These are phyloP conservation scores for Acidomyces sp. DNA, from an alignment of 495 filamentous ascomycete genomes.

Conservation along the genomic window DNA sequence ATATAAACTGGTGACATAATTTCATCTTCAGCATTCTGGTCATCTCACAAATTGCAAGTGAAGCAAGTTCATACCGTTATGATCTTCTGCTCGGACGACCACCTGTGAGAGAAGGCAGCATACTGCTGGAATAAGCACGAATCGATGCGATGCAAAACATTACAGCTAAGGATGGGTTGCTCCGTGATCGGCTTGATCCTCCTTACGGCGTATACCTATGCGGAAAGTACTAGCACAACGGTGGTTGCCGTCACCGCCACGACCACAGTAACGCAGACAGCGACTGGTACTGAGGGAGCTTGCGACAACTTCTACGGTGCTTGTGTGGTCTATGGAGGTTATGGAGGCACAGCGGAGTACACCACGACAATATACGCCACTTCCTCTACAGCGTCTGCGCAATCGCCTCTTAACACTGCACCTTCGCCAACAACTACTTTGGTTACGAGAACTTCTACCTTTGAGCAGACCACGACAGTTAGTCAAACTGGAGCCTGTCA, in stretches of 20 bases:
- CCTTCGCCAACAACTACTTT: constrained; percentile 1
- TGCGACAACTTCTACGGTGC: constrained; percentile 16
- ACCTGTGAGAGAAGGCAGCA: too few species aligned
- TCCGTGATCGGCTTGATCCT: too few species aligned
- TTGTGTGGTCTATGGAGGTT: constrained; percentile 11
- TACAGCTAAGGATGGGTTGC: too few species aligned
- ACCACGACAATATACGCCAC: constrained; percentile 11
- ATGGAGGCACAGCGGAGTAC: constrained; percentile 1
- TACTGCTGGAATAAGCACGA: too few species aligned
- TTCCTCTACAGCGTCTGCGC: background rate
- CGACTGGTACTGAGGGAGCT: constrained; percentile 4
- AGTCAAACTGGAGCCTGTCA: constrained; percentile 7
- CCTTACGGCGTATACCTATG: too few species aligned
- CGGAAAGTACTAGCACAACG: too few species aligned
- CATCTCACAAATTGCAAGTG: too few species aligned
- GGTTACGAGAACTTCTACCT: constrained; percentile 4
- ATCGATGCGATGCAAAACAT: too few species aligned
- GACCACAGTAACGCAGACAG: constrained; percentile 5
- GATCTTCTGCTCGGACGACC: too few species aligned
- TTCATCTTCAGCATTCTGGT: too few species aligned
- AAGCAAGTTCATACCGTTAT: too few species aligned
- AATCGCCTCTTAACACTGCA: background rate
- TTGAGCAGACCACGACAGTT: constrained; percentile 7
- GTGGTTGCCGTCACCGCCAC: constrained; percentile 10
- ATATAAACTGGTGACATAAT: too few species aligned